These are phyloP conservation scores for Myxozyma neglecta DNA, from an alignment of 805 yeast genomes.

Conservation along the genomic window DNA sequence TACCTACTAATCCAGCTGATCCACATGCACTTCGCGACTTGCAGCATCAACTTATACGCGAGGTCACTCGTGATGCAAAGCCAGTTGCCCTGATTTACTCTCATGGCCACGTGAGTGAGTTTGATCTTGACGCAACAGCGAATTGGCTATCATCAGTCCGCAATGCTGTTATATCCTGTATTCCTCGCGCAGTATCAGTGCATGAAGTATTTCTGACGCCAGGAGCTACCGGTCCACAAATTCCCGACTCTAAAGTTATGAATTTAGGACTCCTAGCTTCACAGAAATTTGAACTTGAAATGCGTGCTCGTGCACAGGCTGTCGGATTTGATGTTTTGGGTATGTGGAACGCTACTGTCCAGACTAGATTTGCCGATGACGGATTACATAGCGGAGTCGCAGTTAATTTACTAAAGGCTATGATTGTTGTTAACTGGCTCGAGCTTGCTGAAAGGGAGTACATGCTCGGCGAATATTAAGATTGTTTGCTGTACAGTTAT, in stretches of 20 bases:
- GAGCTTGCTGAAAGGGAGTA: constrained; percentile 10
- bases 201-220: constrained; percentile 24
- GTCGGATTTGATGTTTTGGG: constrained; percentile 21
- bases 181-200: not conserved
- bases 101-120: constrained; percentile 6
- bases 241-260: not conserved
- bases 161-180: not conserved
- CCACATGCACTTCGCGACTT: not conserved
- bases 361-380: constrained; percentile 16
- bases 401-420: constrained; percentile 24
- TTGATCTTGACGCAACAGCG: constrained; percentile 5
- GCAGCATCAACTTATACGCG: not conserved
- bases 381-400: constrained; percentile 18
- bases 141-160: constrained; percentile 14
- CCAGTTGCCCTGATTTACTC: constrained; percentile 22
- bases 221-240: constrained; percentile 24
- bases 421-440: constrained; percentile 30
- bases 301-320: constrained; percentile 1
- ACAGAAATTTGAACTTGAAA: constrained; percentile 14
- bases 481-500: not conserved
- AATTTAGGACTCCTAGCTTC: constrained; percentile 10
- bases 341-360: constrained; percentile 31
- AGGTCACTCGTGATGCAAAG: not conserved
- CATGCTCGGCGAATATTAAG: not conserved
- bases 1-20: not conserved